Percentiles rank a stretch among this genome's conserved stretches.
phyloP scores from a whole-genome alignment of 1,139 yeast species.

The Yamadazyma epiphylla region DNA sequence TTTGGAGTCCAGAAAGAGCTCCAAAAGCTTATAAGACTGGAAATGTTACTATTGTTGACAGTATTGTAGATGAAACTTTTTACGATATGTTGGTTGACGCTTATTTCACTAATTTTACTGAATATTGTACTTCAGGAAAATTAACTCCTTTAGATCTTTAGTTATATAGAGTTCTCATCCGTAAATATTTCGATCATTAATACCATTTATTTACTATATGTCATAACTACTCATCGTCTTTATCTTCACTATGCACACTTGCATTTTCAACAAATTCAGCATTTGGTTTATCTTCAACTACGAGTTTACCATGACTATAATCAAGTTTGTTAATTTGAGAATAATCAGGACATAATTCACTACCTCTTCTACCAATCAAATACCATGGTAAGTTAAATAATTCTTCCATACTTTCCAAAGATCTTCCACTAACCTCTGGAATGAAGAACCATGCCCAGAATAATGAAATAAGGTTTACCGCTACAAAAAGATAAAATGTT shows the following conservation, averaged over 20 bases:
- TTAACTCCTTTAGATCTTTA: slow-evolving; percentile 3
- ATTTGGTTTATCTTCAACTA: slow-evolving; percentile 6
- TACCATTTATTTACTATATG: too few relatives aligned
- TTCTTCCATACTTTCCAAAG: slow-evolving; percentile 11
- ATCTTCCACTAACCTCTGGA: slow-evolving; percentile 46
- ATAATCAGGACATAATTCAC: slow-evolving; percentile 43
- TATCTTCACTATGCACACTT: slow-evolving; percentile 5
- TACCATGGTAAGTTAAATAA: slow-evolving; percentile 29
- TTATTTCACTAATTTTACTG: slow-evolving; percentile 29
- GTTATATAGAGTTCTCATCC: background rate
- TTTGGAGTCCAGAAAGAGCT: slow-evolving; percentile 27
- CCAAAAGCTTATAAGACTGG: slow-evolving; percentile 27
- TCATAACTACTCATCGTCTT: slow-evolving; percentile 5
- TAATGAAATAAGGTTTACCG: slow-evolving; percentile 33
- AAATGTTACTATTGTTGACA: slow-evolving; percentile 28
- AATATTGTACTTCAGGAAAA: slow-evolving; percentile 20
- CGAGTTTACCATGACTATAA: slow-evolving; percentile 7
- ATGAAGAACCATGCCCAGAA: slow-evolving; percentile 46
- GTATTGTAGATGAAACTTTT: slow-evolving; percentile 22
- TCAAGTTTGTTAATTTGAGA: slow-evolving; percentile 22
- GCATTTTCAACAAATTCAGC: slow-evolving; percentile 7
- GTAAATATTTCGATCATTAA: background rate
- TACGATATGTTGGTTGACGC: slow-evolving; percentile 24
- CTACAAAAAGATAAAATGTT: slow-evolving; percentile 46
- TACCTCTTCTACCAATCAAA: slow-evolving; percentile 46